Evolutionary conservation across 2,329 filamentous ascomycete species (phyloP), one percentile per base, ranked within the genome.

Genomic region (Fusarium sulawesiense): DNA sequence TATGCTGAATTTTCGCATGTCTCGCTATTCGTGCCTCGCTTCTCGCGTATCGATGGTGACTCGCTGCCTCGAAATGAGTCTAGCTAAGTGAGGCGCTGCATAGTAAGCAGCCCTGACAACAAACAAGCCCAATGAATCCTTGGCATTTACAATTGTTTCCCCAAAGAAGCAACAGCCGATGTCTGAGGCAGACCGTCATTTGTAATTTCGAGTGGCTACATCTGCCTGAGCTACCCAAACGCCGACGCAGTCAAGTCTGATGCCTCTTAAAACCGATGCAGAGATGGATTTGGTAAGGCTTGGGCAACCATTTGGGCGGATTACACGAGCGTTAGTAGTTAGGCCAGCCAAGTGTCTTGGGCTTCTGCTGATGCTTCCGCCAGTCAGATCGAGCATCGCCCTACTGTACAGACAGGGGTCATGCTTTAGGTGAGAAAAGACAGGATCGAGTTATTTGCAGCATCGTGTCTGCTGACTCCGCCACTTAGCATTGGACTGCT

Each of bases 11-110:
- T 34, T 40, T 51, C 23, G 49, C 21, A 27, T 40, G 56, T 14
- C 20, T 61, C 59, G 37, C 45, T 23, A 60, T 62, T 60, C 56
- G 56, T 41, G n/a, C 4, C 29, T 53, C 20, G 8, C 32, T 20
- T 9, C 21, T 62, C 56, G 37, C 25, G 18, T 40, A 53, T 53
- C 45, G 37, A 23, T 25, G 29, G n/a, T 51, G 30, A 44, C 23
- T 16, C 14, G 6, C 14, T 30, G 7, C 8, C 10, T 12, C 34
- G 3, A 14, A 50, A 12, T 27, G 23, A 14, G 49, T 13, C 29
- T 37, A 29, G 56, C 23, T 20, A 16, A 13, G 23, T 18, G 9
- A 16, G 23, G 16, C 18, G 9, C 23, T 53, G 34, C 37, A 53
- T 20, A 16, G 49, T 53, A 53, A 41, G 49, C 49, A 21, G 34